Percentiles rank a stretch among this genome's conserved stretches.
These are phyloP conservation scores for Ilex paraguariensis DNA, from an alignment of 305 asterid genomes.

Conservation along the genomic window DNA sequence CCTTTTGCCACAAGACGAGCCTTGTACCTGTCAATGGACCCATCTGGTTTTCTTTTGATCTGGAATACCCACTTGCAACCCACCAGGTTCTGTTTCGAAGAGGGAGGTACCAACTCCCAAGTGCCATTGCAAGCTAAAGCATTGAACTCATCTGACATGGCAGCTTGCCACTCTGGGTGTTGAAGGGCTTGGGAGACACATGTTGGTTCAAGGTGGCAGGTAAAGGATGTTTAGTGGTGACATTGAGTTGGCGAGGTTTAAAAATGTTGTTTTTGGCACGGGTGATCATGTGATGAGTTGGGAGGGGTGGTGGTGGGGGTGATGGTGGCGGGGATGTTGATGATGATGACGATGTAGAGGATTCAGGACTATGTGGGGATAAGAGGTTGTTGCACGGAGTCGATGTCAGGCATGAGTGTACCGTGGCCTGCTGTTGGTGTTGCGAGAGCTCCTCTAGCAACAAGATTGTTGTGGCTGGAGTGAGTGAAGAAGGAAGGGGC, in stretches of 20 bases:
- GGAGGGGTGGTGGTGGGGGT: not conserved
- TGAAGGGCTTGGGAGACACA: not conserved
- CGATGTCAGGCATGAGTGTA: too few relatives aligned
- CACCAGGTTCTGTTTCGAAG: not conserved
- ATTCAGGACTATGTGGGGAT: too few relatives aligned
- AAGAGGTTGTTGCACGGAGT: too few relatives aligned
- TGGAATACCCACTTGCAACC: not conserved
- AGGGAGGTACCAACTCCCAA: not conserved
- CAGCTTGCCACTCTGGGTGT: not conserved
- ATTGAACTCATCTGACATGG: not conserved
- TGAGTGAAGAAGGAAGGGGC: too few relatives aligned
- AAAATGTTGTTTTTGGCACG: not conserved
- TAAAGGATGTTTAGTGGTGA: not conserved
- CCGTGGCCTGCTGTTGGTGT: too few relatives aligned
- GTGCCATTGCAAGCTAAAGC: not conserved
- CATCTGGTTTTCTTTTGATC: too few relatives aligned
- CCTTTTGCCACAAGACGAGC: too few relatives aligned
- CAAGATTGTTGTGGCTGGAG: too few relatives aligned
- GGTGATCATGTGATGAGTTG: not conserved
- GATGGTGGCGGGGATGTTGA: too few relatives aligned
- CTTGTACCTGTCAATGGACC: too few relatives aligned
- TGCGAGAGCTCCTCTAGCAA: too few relatives aligned
- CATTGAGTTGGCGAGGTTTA: not conserved
- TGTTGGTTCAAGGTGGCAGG: not conserved
- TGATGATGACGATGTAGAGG: too few relatives aligned